Conservation (phyloP, 768 basidiomycete genomes). For the Leccinum variicolor region DNA sequence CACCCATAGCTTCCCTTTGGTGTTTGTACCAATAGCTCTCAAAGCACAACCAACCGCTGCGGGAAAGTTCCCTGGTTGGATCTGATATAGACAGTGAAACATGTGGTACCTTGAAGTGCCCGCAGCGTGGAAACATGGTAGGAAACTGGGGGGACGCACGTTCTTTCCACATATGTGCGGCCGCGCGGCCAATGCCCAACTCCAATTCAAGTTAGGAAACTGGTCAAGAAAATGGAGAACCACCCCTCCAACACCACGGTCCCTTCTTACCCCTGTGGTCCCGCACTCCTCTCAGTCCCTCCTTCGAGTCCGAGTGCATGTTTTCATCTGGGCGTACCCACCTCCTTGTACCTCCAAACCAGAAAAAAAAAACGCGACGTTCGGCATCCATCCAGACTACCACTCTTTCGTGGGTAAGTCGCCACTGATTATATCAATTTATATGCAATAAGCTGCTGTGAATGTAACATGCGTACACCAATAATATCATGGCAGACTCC, state of each 20-base stretch:
- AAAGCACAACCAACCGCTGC: no score
- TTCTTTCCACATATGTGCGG: background rate
- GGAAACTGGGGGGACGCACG: background rate
- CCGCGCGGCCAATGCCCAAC: background rate
- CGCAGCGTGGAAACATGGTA: no score
- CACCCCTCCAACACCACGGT: background rate
- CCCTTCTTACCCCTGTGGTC: background rate
- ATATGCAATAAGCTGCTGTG: background rate
- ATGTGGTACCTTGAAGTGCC: background rate
- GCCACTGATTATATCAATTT: no score
- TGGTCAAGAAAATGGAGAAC: no score
- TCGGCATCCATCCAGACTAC: background rate
- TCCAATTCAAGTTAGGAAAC: background rate
- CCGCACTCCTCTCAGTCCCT: background rate
- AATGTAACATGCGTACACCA: slow-evolving; percentile 2
- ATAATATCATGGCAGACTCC: background rate
- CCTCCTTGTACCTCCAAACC: background rate
- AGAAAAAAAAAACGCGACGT: background rate
- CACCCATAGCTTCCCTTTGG: background rate
- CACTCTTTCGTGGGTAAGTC: background rate
- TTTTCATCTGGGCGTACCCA: background rate
- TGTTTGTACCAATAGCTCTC: background rate
- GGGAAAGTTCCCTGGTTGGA: background rate
- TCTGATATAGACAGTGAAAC: no score
- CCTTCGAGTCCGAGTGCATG: background rate